Percentiles rank a stretch among this genome's conserved stretches.
phyloP scores from a whole-genome alignment of 345 rosid species.

The Brassica nigra region DNA sequence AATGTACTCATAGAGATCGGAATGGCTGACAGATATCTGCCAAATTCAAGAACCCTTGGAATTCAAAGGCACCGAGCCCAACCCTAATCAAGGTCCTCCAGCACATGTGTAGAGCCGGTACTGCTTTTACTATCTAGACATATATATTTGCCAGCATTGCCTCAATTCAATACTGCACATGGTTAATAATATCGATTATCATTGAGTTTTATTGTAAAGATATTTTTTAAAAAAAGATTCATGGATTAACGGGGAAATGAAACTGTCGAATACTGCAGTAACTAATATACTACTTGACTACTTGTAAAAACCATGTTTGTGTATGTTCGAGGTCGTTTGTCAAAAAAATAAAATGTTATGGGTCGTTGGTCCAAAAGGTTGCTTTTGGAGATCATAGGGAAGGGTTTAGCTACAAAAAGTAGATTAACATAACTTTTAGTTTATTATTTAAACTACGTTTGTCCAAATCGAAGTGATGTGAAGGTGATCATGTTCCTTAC shows the following conservation, averaged over 20 bases:
- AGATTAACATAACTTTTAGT: background rate
- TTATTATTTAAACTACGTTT: background rate
- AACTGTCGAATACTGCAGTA: slow-evolving; percentile 14
- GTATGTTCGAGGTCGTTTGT: slow-evolving; percentile 41
- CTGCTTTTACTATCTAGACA: slow-evolving; percentile 19
- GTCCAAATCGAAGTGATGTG: slow-evolving; percentile 44
- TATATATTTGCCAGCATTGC: slow-evolving; percentile 16
- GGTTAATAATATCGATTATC: slow-evolving; percentile 18
- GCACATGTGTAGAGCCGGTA: too few species aligned
- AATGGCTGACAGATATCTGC: background rate
- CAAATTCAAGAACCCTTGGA: background rate
- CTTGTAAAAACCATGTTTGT: background rate
- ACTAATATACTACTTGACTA: background rate
- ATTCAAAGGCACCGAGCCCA: background rate
- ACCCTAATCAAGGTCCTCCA: background rate
- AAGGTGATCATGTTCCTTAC: slow-evolving; percentile 41
- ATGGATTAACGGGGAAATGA: background rate
- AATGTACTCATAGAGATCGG: background rate
- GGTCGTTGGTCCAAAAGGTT: slow-evolving; percentile 41
- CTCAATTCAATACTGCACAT: background rate
- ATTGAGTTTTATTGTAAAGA: slow-evolving; percentile 8
- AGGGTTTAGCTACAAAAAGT: slow-evolving; percentile 27
- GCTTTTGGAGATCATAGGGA: slow-evolving; percentile 32
- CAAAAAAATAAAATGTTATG: slow-evolving; percentile 24
- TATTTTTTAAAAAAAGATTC: background rate